Conservation (phyloP, 139 green algal genomes). For the Chlamydomonas eustigma region DNA sequence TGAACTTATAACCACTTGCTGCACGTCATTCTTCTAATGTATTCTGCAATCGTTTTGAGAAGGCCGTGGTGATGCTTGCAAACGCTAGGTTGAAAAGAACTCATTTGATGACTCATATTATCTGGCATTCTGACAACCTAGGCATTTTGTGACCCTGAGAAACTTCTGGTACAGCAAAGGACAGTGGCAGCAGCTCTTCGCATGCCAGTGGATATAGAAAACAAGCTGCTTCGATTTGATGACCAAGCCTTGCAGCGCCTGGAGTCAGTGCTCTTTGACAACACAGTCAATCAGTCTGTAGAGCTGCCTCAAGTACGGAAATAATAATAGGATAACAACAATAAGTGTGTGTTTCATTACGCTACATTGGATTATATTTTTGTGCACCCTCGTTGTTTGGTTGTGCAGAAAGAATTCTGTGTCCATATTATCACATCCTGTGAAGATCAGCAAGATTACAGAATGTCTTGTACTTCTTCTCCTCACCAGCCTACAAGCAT, state of each 20-base stretch:
- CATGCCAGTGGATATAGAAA: constrained; percentile 42
- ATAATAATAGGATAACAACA: too few relatives aligned
- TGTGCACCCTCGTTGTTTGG: too few relatives aligned
- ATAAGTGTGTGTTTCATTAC: too few relatives aligned
- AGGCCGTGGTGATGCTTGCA: neutral
- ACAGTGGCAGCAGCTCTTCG: constrained; percentile 39
- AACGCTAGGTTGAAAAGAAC: too few relatives aligned
- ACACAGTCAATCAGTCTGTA: constrained; percentile 14
- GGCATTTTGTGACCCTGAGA: constrained; percentile 33
- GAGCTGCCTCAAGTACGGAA: constrained; percentile 31
- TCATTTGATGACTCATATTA: too few relatives aligned
- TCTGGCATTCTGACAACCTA: neutral
- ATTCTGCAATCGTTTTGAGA: neutral
- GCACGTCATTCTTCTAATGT: too few relatives aligned
- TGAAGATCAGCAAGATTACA: too few relatives aligned
- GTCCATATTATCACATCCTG: too few relatives aligned
- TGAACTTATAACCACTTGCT: too few relatives aligned
- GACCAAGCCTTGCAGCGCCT: constrained; percentile 33
- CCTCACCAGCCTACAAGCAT: constrained; percentile 17
- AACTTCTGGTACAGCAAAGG: constrained; percentile 37
- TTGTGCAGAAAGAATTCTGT: too few relatives aligned
- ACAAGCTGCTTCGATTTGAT: constrained; percentile 34
- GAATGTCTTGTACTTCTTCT: neutral
- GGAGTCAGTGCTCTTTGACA: constrained; percentile 33
- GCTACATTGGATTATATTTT: too few relatives aligned